Conservation (phyloP, 768 basidiomycete genomes). For the Galerina sulciceps region DNA sequence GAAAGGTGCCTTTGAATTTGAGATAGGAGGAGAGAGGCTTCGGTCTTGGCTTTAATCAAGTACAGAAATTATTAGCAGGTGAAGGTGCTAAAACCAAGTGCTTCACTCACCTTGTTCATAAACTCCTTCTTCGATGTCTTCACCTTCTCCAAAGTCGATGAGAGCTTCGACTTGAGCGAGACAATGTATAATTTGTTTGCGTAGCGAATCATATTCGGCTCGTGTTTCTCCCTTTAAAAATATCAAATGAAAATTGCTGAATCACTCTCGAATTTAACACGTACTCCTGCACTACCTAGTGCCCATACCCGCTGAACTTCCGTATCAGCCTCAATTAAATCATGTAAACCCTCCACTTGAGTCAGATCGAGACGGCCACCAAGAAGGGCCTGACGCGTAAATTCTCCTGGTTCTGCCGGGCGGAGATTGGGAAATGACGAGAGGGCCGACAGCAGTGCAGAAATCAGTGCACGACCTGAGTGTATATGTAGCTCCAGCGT, state of each 20-base stretch:
- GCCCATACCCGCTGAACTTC: slow-evolving; percentile 81
- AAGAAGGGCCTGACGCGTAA: slow-evolving; percentile 82
- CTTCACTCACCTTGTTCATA: slow-evolving; percentile 63
- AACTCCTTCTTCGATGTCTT: slow-evolving; percentile 85
- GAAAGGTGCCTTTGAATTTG: slow-evolving; percentile 61
- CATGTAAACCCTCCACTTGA: slow-evolving; percentile 86
- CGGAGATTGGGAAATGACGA: slow-evolving; percentile 66
- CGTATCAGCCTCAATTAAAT: slow-evolving; percentile 89
- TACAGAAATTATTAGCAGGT: neutral
- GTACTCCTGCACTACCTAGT: slow-evolving; percentile 66
- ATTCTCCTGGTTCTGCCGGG: slow-evolving; percentile 87
- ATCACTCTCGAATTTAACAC: slow-evolving; percentile 27
- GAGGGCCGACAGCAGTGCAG: slow-evolving; percentile 69
- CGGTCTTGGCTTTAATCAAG: slow-evolving; percentile 43
- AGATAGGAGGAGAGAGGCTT: slow-evolving; percentile 51
- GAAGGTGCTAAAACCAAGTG: neutral
- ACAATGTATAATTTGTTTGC: slow-evolving; percentile 69
- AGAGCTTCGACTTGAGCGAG: slow-evolving; percentile 85
- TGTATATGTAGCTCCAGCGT: slow-evolving; percentile 87
- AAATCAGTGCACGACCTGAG: slow-evolving; percentile 81
- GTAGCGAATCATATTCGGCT: slow-evolving; percentile 63
- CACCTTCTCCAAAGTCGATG: slow-evolving; percentile 93
- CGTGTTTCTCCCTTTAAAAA: slow-evolving; percentile 61
- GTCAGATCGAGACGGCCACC: slow-evolving; percentile 85
- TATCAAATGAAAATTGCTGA: slow-evolving; percentile 3